These are phyloP conservation scores for Pestalotiopsis sp. DNA, from an alignment of 2,329 filamentous ascomycete species.

Conservation along the genomic window DNA sequence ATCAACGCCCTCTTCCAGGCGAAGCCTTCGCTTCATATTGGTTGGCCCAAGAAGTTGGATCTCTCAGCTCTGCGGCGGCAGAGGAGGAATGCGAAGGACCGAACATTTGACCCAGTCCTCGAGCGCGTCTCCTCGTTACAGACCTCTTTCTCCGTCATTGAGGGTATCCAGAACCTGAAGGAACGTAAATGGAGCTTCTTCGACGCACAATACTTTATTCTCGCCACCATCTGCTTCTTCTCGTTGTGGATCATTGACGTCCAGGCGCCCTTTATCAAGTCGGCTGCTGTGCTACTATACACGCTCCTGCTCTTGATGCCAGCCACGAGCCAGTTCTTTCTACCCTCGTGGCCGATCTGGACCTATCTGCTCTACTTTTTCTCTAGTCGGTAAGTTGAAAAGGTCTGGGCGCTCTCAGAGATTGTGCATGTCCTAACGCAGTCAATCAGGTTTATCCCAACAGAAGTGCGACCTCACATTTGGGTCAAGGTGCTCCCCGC, in stretches of 20 bases:
- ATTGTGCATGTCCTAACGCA: conserved; percentile 1
- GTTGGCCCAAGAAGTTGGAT: conserved; percentile 14
- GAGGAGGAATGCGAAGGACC: conserved; percentile 12
- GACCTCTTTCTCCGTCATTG: conserved; percentile 78
- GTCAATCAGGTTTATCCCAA: conserved; percentile 75
- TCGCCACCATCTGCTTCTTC: conserved; percentile 78
- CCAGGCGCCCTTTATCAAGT: conserved; percentile 78
- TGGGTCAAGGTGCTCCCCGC: conserved; percentile 95
- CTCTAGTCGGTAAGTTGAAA: conserved; percentile 76
- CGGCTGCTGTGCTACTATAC: conserved; percentile 67
- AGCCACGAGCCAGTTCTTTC: conserved; percentile 85
- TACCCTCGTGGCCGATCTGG: conserved; percentile 83
- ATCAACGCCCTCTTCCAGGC: conserved; percentile 13
- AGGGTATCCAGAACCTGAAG: conserved; percentile 76
- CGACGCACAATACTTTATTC: conserved; percentile 81
- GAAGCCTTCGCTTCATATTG: conserved; percentile 12
- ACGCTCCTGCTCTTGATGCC: conserved; percentile 77
- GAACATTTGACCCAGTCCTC: conserved; percentile 8
- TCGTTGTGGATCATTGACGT: conserved; percentile 77
- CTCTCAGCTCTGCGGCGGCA: conserved; percentile 11
- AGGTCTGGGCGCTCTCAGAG: not conserved
- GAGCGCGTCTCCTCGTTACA: conserved; percentile 75
- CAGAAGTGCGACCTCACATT: conserved; percentile 87
- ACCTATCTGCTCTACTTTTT: conserved; percentile 92
- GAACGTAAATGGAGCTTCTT: conserved; percentile 79